Evolutionary conservation across 1,284 basidiomycete species (phyloP).

Genomic region (Schizophyllum amplum): DNA sequence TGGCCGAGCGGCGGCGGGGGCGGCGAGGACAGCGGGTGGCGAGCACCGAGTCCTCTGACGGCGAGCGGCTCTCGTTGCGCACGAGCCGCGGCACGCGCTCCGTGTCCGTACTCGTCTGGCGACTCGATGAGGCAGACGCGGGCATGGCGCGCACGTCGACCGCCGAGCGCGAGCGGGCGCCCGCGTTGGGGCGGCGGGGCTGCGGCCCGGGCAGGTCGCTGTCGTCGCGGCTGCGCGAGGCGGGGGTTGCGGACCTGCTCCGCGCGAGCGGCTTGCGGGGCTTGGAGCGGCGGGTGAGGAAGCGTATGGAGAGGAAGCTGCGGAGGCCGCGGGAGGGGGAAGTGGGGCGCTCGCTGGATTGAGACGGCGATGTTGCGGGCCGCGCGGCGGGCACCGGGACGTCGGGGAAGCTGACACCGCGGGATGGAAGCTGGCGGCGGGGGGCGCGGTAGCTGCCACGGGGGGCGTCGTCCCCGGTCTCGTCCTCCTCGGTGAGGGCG

Average conservation of each 20-base stretch:
- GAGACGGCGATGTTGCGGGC: too few relatives aligned
- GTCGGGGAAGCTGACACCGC: background rate
- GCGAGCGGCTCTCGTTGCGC: background rate
- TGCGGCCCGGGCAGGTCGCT: background rate
- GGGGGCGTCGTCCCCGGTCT: background rate
- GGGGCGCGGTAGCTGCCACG: background rate
- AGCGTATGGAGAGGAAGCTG: background rate
- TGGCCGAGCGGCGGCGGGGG: too few relatives aligned
- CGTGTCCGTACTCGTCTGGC: background rate
- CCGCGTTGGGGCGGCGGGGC: too few relatives aligned
- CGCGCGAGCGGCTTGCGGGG: background rate
- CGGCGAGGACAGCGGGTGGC: background rate
- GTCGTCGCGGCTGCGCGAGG: background rate
- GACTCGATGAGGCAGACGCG: background rate
- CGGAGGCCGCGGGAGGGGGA: background rate
- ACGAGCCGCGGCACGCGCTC: background rate
- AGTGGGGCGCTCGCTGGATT: too few relatives aligned
- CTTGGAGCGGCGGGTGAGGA: background rate
- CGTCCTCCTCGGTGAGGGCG: constrained; percentile 6
- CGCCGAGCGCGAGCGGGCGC: background rate
- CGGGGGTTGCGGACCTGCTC: background rate
- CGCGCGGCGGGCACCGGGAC: too few relatives aligned
- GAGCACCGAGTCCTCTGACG: background rate
- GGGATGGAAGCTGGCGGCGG: background rate
- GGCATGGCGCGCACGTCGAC: background rate